These are phyloP conservation scores for Septoria linicola DNA, from an alignment of 2,329 filamentous ascomycete genomes.

Conservation along the genomic window DNA sequence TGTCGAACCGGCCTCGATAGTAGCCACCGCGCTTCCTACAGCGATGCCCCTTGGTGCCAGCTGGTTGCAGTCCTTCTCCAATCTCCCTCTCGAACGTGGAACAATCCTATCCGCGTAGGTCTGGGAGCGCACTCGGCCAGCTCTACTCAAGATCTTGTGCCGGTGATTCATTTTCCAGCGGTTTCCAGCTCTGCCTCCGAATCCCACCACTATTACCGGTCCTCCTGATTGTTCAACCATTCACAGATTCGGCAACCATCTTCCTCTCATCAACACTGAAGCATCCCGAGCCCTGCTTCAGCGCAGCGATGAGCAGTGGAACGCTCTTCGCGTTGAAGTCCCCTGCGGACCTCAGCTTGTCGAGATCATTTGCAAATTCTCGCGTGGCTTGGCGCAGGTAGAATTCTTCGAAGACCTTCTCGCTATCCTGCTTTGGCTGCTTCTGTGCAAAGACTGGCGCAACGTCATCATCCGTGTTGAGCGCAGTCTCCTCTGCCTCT, in stretches of 20 bases:
- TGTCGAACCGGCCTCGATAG: too few species aligned
- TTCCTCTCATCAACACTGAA: conserved; percentile 58
- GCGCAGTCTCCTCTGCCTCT: conserved; percentile 1
- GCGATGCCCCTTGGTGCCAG: too few species aligned
- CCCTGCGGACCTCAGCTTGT: conserved; percentile 65
- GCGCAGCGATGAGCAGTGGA: conserved; percentile 63
- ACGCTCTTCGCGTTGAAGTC: conserved; percentile 68
- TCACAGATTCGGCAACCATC: conserved; percentile 35
- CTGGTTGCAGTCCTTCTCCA: too few species aligned
- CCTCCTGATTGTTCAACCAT: too few species aligned
- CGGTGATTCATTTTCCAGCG: too few species aligned
- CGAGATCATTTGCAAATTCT: conserved; percentile 72
- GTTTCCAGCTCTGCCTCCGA: too few species aligned
- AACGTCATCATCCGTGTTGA: neutral
- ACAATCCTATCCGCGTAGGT: too few species aligned
- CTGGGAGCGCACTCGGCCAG: too few species aligned
- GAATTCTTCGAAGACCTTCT: conserved; percentile 57
- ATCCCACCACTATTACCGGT: too few species aligned
- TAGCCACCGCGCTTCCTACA: too few species aligned
- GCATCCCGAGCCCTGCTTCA: conserved; percentile 65
- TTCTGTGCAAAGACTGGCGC: conserved; percentile 14
- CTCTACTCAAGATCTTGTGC: too few species aligned
- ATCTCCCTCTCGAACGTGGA: too few species aligned
- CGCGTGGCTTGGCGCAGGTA: conserved; percentile 68
- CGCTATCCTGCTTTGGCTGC: conserved; percentile 17